Evolutionary conservation across 75 land plant genomes (phyloP).

Genomic region (Pinus albicaulis): DNA sequence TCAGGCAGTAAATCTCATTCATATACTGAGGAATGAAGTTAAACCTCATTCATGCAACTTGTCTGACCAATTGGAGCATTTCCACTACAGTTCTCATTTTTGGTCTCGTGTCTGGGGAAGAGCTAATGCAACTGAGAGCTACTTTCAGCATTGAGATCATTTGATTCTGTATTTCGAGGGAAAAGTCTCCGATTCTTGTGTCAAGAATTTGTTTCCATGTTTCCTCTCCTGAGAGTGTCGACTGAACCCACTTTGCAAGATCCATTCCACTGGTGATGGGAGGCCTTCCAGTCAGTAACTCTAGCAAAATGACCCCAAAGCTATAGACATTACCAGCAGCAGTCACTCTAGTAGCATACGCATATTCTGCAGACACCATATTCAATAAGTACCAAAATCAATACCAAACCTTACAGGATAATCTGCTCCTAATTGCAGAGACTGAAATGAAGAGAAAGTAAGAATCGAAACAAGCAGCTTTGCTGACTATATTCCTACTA

Average conservation of each 20-base stretch:
- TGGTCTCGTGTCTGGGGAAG: conserved; percentile 54
- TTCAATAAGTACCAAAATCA: no score
- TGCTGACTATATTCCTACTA: background rate
- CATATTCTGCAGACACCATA: conserved; percentile 58
- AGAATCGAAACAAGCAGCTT: background rate
- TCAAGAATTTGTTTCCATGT: conserved; percentile 62
- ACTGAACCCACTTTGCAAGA: conserved; percentile 60
- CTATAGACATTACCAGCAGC: conserved; percentile 71
- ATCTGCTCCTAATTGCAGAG: background rate
- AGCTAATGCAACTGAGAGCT: conserved; percentile 52
- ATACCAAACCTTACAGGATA: background rate
- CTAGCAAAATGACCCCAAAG: conserved; percentile 73
- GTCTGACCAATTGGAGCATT: conserved; percentile 28
- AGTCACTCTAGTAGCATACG: conserved; percentile 82
- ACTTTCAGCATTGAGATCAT: conserved; percentile 64
- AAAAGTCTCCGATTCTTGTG: conserved; percentile 30
- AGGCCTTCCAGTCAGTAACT: conserved; percentile 66
- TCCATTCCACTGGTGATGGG: conserved; percentile 59
- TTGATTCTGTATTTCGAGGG: conserved; percentile 39
- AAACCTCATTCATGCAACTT: no score
- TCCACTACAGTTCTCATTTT: conserved; percentile 55
- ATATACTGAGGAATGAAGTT: no score
- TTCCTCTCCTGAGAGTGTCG: conserved; percentile 27
- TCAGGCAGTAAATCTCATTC: no score
- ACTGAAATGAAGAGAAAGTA: background rate